These are phyloP conservation scores for Physcomitrium patens DNA, from an alignment of 225 moss, liverwort and hornwort genomes.

Conservation along the genomic window DNA sequence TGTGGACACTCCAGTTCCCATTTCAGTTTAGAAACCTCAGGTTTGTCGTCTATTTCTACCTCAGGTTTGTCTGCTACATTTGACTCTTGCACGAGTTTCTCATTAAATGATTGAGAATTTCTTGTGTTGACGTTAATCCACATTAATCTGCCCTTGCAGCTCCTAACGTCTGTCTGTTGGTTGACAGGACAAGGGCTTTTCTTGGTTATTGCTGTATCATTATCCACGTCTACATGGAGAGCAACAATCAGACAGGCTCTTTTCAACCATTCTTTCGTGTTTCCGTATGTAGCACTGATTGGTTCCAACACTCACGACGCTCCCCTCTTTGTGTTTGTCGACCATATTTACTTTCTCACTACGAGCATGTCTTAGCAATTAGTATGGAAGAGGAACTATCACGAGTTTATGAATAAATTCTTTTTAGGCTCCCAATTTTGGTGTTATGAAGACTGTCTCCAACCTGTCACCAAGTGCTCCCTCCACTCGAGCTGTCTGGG, in stretches of 20 bases:
- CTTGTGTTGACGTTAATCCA: background rate
- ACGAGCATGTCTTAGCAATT: background rate
- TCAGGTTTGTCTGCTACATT: background rate
- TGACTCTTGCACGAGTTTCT: background rate
- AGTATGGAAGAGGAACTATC: too few species aligned
- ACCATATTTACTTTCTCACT: background rate
- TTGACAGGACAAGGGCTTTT: constrained; percentile 19
- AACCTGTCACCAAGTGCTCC: too few species aligned
- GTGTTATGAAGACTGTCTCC: too few species aligned
- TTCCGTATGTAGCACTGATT: background rate
- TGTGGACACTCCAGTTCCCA: constrained; percentile 40
- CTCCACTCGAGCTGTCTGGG: too few species aligned
- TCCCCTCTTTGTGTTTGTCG: background rate
- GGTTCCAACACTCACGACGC: constrained; percentile 1
- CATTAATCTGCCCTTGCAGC: background rate
- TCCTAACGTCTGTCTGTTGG: constrained; percentile 14
- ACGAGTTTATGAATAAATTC: too few species aligned
- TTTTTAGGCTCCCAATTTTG: too few species aligned
- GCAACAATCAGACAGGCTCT: constrained; percentile 1
- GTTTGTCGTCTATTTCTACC: background rate
- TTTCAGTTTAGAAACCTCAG: constrained; percentile 33
- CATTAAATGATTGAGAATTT: background rate
- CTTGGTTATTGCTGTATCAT: background rate
- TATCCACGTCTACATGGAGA: background rate
- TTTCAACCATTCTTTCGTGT: constrained; percentile 22